Evolutionary conservation across 495 filamentous ascomycete genomes (phyloP).

Genomic region (Talaromyces liani): DNA sequence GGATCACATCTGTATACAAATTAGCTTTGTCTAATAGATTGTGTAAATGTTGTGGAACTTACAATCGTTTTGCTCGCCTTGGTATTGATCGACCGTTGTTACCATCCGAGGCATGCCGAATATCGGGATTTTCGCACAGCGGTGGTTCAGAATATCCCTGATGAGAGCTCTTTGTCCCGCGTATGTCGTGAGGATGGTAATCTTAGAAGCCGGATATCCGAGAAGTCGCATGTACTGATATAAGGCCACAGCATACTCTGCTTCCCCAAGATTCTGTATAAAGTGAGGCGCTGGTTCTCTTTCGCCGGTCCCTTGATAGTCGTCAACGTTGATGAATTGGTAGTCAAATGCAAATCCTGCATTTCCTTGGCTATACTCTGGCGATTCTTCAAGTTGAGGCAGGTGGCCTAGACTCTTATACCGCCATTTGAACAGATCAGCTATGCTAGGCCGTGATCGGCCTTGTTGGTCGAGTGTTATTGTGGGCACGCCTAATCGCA

Average conservation of each 20-base stretch:
- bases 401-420: conserved; percentile 78
- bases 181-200: conserved; percentile 88
- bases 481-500: conserved; percentile 81
- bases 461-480: conserved; percentile 91
- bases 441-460: conserved; percentile 76
- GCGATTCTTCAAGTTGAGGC: conserved; percentile 55
- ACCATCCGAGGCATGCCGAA: conserved; percentile 90
- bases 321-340: conserved; percentile 93
- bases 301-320: conserved; percentile 89
- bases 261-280: conserved; percentile 94
- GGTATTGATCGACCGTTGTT: conserved; percentile 95
- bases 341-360: conserved; percentile 89
- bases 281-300: conserved; percentile 91
- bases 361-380: conserved; percentile 78
- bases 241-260: conserved; percentile 91
- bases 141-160: conserved; percentile 76
- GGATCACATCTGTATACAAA: conserved; percentile 66
- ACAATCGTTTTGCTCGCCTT: conserved; percentile 99
- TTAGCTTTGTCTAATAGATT: conserved; percentile 10
- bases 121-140: conserved; percentile 72
- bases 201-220: conserved; percentile 86
- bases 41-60: conserved; percentile 43
- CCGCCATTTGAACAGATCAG: conserved; percentile 88
- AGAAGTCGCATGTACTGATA: conserved; percentile 97
- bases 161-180: conserved; percentile 92